A percentile compares a stretch with the other conserved stretches of the same genome.
Conservation (phyloP, 768 basidiomycete species). For the Lepiota venenata region DNA sequence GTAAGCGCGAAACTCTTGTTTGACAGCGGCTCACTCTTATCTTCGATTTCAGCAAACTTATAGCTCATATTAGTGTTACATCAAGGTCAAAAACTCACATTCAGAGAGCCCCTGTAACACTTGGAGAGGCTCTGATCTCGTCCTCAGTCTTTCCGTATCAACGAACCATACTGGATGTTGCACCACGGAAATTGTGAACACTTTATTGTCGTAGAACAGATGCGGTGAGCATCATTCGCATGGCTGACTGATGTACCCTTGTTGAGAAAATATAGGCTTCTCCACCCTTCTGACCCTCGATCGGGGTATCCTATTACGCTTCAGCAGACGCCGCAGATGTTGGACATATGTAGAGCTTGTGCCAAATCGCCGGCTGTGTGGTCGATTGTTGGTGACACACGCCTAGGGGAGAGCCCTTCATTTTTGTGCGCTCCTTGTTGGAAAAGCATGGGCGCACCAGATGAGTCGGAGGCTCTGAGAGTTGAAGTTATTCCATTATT, state of each 20-base stretch:
- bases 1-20: slow-evolving; percentile 23
- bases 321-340: slow-evolving; percentile 57
- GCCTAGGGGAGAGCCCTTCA: slow-evolving; percentile 78
- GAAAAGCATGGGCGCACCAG: slow-evolving; percentile 60
- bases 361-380: slow-evolving; percentile 65
- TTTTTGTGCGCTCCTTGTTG: slow-evolving; percentile 73
- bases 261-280: slow-evolving; percentile 38
- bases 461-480: slow-evolving; percentile 15
- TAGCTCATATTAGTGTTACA: slow-evolving; percentile 33
- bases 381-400: slow-evolving; percentile 65
- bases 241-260: neutral
- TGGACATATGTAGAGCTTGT: slow-evolving; percentile 68
- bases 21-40: neutral
- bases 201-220: slow-evolving; percentile 67
- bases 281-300: slow-evolving; percentile 52
- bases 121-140: slow-evolving; percentile 46
- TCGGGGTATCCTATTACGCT: slow-evolving; percentile 66
- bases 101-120: slow-evolving; percentile 36
- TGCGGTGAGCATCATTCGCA: slow-evolving; percentile 40
- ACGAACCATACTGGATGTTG: slow-evolving; percentile 80
- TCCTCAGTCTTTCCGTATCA: slow-evolving; percentile 58
- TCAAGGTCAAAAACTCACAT: slow-evolving; percentile 22
- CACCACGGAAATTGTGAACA: slow-evolving; percentile 85
- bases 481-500: slow-evolving; percentile 10
- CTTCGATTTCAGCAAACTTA: slow-evolving; percentile 38